phyloP scores from a whole-genome alignment of 208 protist species.

The Wallacemonas sp. region DNA sequence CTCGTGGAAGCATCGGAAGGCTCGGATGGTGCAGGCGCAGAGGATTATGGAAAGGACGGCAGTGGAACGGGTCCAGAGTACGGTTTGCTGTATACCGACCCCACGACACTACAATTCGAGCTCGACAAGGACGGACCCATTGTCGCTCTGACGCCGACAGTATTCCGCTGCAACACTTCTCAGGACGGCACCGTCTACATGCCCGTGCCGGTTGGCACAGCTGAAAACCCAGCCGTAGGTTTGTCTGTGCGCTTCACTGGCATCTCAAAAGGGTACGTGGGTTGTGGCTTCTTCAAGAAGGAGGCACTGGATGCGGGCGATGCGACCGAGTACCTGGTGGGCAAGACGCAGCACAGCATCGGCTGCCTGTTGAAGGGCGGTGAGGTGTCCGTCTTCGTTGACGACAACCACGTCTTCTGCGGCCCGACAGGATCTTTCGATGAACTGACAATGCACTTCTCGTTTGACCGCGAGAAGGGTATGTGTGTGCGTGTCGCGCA shows the following conservation, averaged over 20 bases:
- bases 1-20: too few species aligned
- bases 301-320: background rate
- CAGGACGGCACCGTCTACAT: constrained; percentile 1
- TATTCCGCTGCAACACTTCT: background rate
- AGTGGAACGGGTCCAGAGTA: background rate
- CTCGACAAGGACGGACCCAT: background rate
- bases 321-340: background rate
- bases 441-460: constrained; percentile 8
- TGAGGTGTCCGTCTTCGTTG: background rate
- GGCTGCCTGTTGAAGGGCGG: constrained; percentile 6
- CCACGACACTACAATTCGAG: background rate
- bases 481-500: background rate
- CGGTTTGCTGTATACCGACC: background rate
- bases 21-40: too few species aligned
- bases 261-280: background rate
- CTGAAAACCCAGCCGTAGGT: background rate
- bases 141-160: constrained; percentile 1
- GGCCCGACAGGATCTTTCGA: background rate
- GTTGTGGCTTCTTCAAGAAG: constrained; percentile 10
- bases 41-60: too few species aligned
- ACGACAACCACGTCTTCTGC: background rate
- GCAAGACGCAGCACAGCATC: constrained; percentile 1
- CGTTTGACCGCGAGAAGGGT: background rate
- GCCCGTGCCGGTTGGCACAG: background rate
- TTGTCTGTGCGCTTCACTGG: constrained; percentile 4